Evolutionary conservation across 805 yeast species (phyloP).

Genomic region (Candida bentonensis): DNA sequence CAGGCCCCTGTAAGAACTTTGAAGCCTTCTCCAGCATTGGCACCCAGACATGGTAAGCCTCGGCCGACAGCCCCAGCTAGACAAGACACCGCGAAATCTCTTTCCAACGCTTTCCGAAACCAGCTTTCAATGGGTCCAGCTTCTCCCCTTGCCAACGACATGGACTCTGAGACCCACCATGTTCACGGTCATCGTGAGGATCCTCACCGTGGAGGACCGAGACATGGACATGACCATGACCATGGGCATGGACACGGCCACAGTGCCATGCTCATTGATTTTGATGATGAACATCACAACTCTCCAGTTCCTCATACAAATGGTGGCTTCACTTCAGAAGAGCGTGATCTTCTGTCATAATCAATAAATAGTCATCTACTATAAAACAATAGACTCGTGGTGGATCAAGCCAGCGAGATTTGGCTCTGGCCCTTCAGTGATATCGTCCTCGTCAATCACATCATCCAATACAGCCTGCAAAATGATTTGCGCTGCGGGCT

Average conservation of each 20-base stretch:
- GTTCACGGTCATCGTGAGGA: not conserved
- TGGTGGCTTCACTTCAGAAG: not conserved
- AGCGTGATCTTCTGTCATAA: not conserved
- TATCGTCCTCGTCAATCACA: slow-evolving; percentile 30
- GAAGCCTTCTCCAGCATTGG: slow-evolving; percentile 12
- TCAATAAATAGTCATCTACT: not conserved
- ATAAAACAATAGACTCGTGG: not conserved
- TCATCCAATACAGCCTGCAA: slow-evolving; percentile 47
- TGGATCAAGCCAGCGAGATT: slow-evolving; percentile 11
- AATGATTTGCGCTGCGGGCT: slow-evolving; percentile 67
- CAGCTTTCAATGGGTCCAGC: not conserved
- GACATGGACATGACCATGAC: not conserved
- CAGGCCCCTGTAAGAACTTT: slow-evolving; percentile 14
- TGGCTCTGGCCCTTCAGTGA: slow-evolving; percentile 23
- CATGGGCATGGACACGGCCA: not conserved
- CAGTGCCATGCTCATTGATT: not conserved
- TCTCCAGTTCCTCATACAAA: not conserved
- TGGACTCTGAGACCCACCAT: not conserved
- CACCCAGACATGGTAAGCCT: slow-evolving; percentile 8
- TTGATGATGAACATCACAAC: not conserved
- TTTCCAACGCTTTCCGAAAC: not conserved
- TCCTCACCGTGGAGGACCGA: not conserved
- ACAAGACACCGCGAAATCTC: not conserved
- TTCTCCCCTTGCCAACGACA: not conserved
- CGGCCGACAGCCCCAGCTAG: not conserved